Conservation (phyloP, 1,139 yeast genomes). For the Pichia sp. region DNA sequence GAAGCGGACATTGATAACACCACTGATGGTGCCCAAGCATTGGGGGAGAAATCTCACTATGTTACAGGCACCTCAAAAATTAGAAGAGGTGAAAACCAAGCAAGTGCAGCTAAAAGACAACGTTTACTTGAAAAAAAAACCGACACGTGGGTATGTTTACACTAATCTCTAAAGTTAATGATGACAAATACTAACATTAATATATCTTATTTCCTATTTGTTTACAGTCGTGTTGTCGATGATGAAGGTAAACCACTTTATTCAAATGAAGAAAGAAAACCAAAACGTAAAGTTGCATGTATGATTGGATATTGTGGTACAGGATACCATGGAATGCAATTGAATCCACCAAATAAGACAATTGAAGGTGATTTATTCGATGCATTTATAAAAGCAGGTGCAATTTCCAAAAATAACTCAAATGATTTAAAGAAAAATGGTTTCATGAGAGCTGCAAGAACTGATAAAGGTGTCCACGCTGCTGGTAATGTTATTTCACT, state of each 20-base stretch:
- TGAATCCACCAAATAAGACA: slow-evolving; percentile 84
- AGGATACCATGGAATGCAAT: slow-evolving; percentile 97
- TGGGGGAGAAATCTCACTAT: not conserved
- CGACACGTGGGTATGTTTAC: slow-evolving; percentile 55
- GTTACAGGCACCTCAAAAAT: not conserved
- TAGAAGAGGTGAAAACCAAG: slow-evolving; percentile 32
- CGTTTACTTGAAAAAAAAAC: slow-evolving; percentile 28
- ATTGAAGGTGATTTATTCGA: slow-evolving; percentile 86
- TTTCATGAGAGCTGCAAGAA: slow-evolving; percentile 93
- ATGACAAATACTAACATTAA: slow-evolving; percentile 1
- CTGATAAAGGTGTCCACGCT: slow-evolving; percentile 98
- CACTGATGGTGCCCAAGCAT: not conserved
- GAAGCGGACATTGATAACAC: not conserved
- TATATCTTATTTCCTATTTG: not conserved
- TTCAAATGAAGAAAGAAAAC: slow-evolving; percentile 52
- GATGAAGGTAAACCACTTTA: slow-evolving; percentile 52
- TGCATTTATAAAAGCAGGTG: slow-evolving; percentile 86
- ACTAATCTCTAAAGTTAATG: too few species aligned
- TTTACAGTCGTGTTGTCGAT: slow-evolving; percentile 40
- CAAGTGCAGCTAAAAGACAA: slow-evolving; percentile 34
- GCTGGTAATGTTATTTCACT: slow-evolving; percentile 92
- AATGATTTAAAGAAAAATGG: slow-evolving; percentile 86
- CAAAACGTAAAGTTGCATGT: slow-evolving; percentile 86
- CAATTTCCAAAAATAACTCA: slow-evolving; percentile 81
- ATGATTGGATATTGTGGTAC: slow-evolving; percentile 97